These are phyloP conservation scores for Moringa oleifera DNA, from an alignment of 345 rosid genomes.

Conservation along the genomic window DNA sequence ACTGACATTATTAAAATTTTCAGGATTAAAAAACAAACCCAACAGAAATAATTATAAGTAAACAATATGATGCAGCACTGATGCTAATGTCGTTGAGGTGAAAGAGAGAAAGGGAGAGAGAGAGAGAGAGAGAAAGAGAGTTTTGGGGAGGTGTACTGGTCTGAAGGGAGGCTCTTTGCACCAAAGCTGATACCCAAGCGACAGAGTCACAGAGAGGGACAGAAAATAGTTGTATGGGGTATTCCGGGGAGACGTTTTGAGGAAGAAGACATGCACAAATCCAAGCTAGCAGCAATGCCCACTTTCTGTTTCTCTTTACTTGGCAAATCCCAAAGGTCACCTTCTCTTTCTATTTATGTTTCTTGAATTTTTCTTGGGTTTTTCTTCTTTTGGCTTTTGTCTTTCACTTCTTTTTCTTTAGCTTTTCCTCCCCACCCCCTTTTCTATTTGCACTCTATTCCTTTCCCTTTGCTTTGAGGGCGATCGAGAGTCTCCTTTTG, in stretches of 20 bases:
- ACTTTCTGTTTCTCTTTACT: conserved; percentile 9
- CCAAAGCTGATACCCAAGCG: not conserved
- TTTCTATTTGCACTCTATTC: not conserved
- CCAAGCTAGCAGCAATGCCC: conserved; percentile 15
- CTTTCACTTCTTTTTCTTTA: not conserved
- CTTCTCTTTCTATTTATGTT: not conserved
- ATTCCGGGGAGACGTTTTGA: not conserved
- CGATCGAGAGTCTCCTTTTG: not conserved
- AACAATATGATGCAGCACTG: no score
- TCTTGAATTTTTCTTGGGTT: conserved; percentile 1
- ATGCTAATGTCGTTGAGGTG: conserved; percentile 6
- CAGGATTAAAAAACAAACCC: not conserved
- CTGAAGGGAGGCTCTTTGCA: not conserved
- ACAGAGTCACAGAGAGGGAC: no score
- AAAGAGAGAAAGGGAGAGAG: not conserved
- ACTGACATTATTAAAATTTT: no score
- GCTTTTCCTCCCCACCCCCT: not conserved
- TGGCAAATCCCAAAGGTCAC: conserved; percentile 17
- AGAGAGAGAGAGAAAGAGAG: not conserved
- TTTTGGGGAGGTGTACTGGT: no score
- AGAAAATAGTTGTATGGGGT: not conserved
- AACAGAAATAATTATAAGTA: no score
- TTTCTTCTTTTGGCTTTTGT: conserved; percentile 1
- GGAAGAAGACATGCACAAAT: conserved; percentile 18
- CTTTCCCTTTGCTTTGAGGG: not conserved